These are phyloP conservation scores for Penicillium sp. DNA, from an alignment of 2,329 filamentous ascomycete species.

Conservation along the genomic window DNA sequence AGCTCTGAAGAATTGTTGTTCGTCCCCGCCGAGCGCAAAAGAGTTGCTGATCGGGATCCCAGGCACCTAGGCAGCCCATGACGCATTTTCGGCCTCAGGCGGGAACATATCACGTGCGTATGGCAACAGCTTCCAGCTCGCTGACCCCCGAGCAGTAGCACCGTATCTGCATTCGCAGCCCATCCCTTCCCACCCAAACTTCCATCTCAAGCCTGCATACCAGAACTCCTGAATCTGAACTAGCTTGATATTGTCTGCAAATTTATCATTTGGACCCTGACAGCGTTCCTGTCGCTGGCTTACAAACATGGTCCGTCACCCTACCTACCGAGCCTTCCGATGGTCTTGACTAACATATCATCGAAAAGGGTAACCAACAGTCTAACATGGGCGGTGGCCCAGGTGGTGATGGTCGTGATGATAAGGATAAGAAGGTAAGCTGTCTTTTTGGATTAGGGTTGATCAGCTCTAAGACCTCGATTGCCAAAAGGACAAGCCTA, in stretches of 20 bases:
- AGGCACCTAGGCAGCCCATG: conserved; percentile 20
- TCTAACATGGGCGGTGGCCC: conserved; percentile 77
- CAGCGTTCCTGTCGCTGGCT: conserved; percentile 21
- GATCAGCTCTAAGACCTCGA: conserved; percentile 18
- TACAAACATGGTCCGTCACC: conserved; percentile 37
- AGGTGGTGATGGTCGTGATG: conserved; percentile 72
- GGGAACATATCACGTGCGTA: conserved; percentile 14
- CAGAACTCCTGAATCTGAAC: not conserved
- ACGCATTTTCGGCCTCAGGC: conserved; percentile 18
- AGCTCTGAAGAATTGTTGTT: too few species aligned
- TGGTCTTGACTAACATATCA: conserved; percentile 23
- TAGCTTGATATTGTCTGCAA: not conserved
- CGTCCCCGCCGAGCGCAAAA: too few species aligned
- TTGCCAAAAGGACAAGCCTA: conserved; percentile 96
- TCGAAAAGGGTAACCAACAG: conserved; percentile 54
- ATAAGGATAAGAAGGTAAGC: conserved; percentile 87
- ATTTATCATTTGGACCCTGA: conserved; percentile 7
- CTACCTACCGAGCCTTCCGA: conserved; percentile 11
- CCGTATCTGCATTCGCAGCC: conserved; percentile 16
- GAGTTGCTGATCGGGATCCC: conserved; percentile 3
- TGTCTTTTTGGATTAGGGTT: not conserved
- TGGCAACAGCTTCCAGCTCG: conserved; percentile 27
- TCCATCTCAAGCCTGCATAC: conserved; percentile 5
- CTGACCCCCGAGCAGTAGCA: conserved; percentile 19
- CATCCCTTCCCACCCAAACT: conserved; percentile 13